Base-by-base conservation (phyloP, 2,329 filamentous ascomycete species). In the Massarina eburnea region DNA sequence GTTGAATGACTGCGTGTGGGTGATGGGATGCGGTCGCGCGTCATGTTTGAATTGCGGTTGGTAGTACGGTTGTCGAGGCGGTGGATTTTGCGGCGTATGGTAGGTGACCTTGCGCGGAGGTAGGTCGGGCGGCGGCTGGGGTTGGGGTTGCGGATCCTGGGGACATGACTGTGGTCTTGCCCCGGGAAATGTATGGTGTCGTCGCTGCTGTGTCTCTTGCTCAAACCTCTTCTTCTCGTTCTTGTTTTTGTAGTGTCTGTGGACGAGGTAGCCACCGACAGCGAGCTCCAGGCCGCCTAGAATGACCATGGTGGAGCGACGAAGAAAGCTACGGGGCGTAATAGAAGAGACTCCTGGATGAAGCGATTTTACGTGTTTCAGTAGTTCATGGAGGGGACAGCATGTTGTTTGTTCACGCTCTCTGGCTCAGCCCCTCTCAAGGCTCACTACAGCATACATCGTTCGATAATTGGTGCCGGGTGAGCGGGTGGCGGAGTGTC, bases 201-300 rank as follows among this genome's bases (percentile, higher is more conserved):
- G 51, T 15, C 55, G 49, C 21, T 55, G 43, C 29, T 61, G 50
- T 14, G 56, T 55, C 38, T 67, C 64, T 15, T 61, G 51, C 35
- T 60, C 48, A 14, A 61, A 49, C 39, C 49, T 54, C 46, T 57
- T 58, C 52, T 64, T 63, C 48, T 65, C 57, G 35, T 63, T 59
- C 49, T 68, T 68, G 43, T 67, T 64, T 45, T 65, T 66, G 43
- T 67, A 58, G 40, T 69, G 59, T 24, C 58, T 59, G 49, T 71
- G 65, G 19, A 65, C 41, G 6, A 71, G 51, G 37, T 66, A 66
- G 22, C 65, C 67, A 32, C 64, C 67, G 22, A 64, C 62, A 39
- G 70, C 58, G 20, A 71, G 43, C 43, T 71, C 67, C 1, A 71
- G 59, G n/a, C 67, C 67, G n/a, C 67, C 67, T 24, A 71, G 58